Conservation (phyloP, 1,139 yeast species). For the Pichia kudriavzevii region DNA sequence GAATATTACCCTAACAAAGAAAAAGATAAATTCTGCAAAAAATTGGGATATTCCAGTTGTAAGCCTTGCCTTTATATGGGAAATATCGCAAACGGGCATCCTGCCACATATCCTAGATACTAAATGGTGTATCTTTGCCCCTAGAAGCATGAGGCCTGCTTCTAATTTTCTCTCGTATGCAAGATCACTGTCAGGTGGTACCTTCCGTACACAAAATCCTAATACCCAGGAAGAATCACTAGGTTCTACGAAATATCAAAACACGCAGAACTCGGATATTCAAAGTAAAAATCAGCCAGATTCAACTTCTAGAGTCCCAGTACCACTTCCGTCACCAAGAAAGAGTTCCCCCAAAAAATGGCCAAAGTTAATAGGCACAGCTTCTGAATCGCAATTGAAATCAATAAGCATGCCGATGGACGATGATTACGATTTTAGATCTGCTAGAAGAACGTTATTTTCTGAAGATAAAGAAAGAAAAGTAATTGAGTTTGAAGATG, state of each 20-base stretch:
- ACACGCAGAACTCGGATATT: too few species aligned
- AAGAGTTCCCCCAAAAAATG: constrained; percentile 27
- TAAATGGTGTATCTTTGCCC: constrained; percentile 47
- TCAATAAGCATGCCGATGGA: not conserved
- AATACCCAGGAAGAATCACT: too few species aligned
- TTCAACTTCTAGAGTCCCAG: constrained; percentile 9
- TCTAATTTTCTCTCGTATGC: constrained; percentile 33
- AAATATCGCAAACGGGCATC: constrained; percentile 24
- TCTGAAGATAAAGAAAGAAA: constrained; percentile 1
- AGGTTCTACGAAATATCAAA: too few species aligned
- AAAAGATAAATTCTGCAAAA: constrained; percentile 50
- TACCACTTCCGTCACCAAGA: constrained; percentile 29
- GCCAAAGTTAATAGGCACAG: constrained; percentile 31
- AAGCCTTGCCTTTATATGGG: constrained; percentile 48
- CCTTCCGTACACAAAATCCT: constrained; percentile 17
- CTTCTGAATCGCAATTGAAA: constrained; percentile 29
- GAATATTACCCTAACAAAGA: constrained; percentile 33
- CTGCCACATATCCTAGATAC: constrained; percentile 31
- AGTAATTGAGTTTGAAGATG: constrained; percentile 6
- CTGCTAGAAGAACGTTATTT: constrained; percentile 5
- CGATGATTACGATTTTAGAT: constrained; percentile 9
- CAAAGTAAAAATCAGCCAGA: not conserved
- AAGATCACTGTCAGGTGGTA: constrained; percentile 20
- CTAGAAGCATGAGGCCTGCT: constrained; percentile 24
- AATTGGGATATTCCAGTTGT: constrained; percentile 52